Conservation (phyloP, 129 eudicot genomes). For the Tagetes erecta region DNA sequence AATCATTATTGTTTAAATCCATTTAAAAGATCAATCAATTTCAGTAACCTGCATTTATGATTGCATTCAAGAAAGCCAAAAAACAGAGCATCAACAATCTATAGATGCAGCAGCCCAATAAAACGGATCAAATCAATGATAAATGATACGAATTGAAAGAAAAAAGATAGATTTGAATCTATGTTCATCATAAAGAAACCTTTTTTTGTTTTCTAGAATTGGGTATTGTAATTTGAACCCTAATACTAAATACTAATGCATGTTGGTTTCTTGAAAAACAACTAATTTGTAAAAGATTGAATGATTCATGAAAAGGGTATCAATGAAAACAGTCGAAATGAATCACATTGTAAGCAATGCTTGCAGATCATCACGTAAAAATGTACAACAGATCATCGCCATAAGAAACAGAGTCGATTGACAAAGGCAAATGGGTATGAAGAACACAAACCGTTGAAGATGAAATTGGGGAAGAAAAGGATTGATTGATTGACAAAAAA, state of each 20-base stretch:
- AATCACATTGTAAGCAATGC: slow-evolving; percentile 12
- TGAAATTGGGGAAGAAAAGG: not conserved
- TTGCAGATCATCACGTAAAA: slow-evolving; percentile 1
- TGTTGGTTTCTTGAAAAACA: not conserved
- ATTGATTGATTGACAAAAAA: not conserved
- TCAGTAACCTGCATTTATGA: not conserved
- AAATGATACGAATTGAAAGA: not conserved
- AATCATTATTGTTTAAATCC: not conserved
- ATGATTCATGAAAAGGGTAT: not conserved
- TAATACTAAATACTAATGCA: no score
- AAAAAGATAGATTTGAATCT: not conserved
- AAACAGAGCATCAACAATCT: not conserved
- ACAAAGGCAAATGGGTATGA: not conserved
- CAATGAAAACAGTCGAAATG: not conserved
- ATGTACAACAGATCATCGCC: not conserved
- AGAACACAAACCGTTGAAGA: slow-evolving; percentile 14
- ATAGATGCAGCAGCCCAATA: no score
- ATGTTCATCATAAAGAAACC: not conserved
- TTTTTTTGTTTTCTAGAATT: no score
- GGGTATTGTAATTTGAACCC: not conserved
- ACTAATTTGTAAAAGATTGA: not conserved
- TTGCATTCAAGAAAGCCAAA: not conserved
- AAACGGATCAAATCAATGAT: not conserved
- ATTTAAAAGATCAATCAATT: slow-evolving; percentile 3
- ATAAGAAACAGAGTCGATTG: no score